phyloP scores from a whole-genome alignment of 306 rosid genomes.

The Cicer yamashitae region DNA sequence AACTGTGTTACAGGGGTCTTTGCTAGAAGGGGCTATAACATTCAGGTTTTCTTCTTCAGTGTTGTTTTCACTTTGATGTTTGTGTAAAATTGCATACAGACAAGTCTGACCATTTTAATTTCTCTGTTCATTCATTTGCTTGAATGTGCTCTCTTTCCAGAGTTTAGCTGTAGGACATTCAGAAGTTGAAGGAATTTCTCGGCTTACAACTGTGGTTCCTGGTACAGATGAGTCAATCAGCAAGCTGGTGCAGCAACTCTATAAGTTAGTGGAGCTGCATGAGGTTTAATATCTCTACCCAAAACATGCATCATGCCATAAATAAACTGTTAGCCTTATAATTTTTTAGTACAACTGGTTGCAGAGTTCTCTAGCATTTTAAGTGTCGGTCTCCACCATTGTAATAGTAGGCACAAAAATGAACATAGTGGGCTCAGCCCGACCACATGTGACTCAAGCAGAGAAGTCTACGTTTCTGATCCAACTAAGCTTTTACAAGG shows the following conservation, averaged over 20 bases:
- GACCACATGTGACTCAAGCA: not conserved
- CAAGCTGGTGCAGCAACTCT: conserved; percentile 82
- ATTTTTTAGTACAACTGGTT: conserved; percentile 24
- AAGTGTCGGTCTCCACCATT: conserved; percentile 15
- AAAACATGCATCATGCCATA: conserved; percentile 30
- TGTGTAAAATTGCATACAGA: conserved; percentile 12
- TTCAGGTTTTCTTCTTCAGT: conserved; percentile 63
- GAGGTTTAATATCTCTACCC: conserved; percentile 58
- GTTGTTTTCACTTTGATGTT: conserved; percentile 15
- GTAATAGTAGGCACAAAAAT: conserved; percentile 20
- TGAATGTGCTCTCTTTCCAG: conserved; percentile 49
- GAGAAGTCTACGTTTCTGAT: conserved; percentile 3
- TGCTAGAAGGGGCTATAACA: conserved; percentile 86
- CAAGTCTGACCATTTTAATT: conserved; percentile 22
- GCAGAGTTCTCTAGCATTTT: conserved; percentile 13
- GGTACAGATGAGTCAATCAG: conserved; percentile 79
- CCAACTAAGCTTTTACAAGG: conserved; percentile 27
- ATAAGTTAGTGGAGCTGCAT: conserved; percentile 74
- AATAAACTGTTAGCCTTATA: conserved; percentile 29
- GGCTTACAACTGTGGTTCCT: conserved; percentile 91
- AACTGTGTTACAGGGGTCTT: conserved; percentile 80
- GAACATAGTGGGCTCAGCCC: not conserved
- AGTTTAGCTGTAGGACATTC: conserved; percentile 92
- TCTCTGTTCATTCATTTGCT: conserved; percentile 31
- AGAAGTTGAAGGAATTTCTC: conserved; percentile 82